phyloP scores from a whole-genome alignment of 1,284 basidiomycete species.

The Rhodotorula sp. region DNA sequence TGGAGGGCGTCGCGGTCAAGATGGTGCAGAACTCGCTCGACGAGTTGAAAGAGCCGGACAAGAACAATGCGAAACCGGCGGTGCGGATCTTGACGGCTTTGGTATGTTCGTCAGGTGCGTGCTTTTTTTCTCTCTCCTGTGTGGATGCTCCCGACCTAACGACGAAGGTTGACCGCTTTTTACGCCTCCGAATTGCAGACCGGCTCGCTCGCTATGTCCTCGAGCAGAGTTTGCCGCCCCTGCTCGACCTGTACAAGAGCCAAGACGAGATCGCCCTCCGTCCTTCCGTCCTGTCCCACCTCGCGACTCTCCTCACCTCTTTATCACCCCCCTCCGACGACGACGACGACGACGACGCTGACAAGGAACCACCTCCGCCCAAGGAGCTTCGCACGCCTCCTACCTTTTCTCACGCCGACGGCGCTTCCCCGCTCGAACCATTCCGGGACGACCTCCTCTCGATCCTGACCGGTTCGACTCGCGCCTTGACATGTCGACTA shows the following conservation, averaged over 20 bases:
- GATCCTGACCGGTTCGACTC: conserved; percentile 57
- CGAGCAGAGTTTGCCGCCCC: conserved; percentile 65
- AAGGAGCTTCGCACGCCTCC: conserved; percentile 17
- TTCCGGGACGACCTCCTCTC: conserved; percentile 75
- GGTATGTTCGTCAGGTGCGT: conserved; percentile 48
- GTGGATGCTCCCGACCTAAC: not conserved
- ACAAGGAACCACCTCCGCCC: conserved; percentile 8
- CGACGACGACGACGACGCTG: not conserved
- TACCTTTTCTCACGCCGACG: conserved; percentile 11
- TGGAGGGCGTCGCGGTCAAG: conserved; percentile 64
- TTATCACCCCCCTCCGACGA: conserved; percentile 4
- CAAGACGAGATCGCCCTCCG: conserved; percentile 74
- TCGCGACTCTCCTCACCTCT: conserved; percentile 35
- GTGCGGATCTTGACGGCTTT: conserved; percentile 75
- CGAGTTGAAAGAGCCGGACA: conserved; percentile 81
- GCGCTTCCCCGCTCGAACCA: conserved; percentile 57
- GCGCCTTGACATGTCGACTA: conserved; percentile 19
- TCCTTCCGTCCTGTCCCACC: conserved; percentile 60
- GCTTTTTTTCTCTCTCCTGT: not conserved
- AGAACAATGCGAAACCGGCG: conserved; percentile 79
- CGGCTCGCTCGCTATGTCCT: conserved; percentile 68
- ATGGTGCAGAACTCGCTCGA: conserved; percentile 75
- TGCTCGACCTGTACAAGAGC: conserved; percentile 70
- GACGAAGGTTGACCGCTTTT: conserved; percentile 1
- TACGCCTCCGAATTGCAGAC: conserved; percentile 53